Percentiles rank a stretch among this genome's conserved stretches.
Conservation (phyloP, 495 filamentous ascomycete species). For the Xylaria cubensis region DNA sequence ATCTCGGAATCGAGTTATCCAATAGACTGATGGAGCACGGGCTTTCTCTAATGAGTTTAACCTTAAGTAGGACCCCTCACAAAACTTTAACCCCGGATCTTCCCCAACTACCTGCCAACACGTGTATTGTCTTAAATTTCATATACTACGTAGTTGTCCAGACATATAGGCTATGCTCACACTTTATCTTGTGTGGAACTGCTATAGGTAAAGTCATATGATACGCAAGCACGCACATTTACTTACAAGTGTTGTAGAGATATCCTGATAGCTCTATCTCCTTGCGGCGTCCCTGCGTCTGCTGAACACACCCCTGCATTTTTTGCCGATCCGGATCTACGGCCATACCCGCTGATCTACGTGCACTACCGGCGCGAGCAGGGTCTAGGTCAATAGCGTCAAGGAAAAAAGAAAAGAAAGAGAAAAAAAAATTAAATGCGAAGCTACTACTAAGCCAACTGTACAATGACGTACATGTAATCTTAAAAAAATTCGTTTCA, state of each 20-base stretch:
- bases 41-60: neutral
- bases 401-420: too few species aligned
- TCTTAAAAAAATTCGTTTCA: neutral
- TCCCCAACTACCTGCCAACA: neutral
- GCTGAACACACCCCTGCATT: neutral
- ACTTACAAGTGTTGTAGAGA: neutral
- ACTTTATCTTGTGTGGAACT: too few species aligned
- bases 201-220: too few species aligned
- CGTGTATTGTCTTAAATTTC: neutral
- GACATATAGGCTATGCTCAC: neutral
- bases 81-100: neutral
- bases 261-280: neutral
- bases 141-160: neutral
- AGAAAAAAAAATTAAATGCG: neutral
- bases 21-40: neutral
- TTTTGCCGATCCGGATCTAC: constrained; percentile 4
- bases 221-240: too few species aligned
- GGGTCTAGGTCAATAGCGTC: constrained; percentile 11
- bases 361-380: neutral
- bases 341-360: constrained; percentile 13
- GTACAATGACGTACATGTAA: neutral
- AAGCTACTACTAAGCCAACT: neutral
- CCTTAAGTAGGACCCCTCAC: neutral
- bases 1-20: neutral
- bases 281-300: neutral